These are phyloP conservation scores for Talaromyces sp. DNA, from an alignment of 2,329 filamentous ascomycete species.

Conservation along the genomic window DNA sequence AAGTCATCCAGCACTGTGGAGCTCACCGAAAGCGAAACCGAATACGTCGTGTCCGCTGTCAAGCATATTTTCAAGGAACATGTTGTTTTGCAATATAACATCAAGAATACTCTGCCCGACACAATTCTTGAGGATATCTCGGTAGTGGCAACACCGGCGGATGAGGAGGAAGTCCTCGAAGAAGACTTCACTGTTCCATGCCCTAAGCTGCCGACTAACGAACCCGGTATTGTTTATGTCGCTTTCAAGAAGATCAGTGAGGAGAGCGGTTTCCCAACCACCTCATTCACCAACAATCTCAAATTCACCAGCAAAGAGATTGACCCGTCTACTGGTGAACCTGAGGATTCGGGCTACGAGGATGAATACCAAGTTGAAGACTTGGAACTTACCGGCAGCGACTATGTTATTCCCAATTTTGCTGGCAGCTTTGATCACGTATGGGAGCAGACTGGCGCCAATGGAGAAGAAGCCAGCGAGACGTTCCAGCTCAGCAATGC, in stretches of 20 bases:
- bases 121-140: conserved; percentile 88
- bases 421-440: conserved; percentile 92
- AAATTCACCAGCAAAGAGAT: conserved; percentile 99
- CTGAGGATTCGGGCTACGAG: conserved; percentile 88
- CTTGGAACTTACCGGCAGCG: conserved; percentile 81
- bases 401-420: conserved; percentile 91
- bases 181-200: conserved; percentile 93
- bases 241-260: conserved; percentile 81
- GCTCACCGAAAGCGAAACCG: conserved; percentile 93
- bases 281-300: conserved; percentile 83
- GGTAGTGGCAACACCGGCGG: conserved; percentile 70
- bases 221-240: conserved; percentile 90
- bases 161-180: conserved; percentile 69
- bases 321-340: conserved; percentile 86
- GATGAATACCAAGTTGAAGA: conserved; percentile 97
- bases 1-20: conserved; percentile 84
- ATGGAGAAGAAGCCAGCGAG: conserved; percentile 84
- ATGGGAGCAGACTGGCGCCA: conserved; percentile 88
- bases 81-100: conserved; percentile 89
- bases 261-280: conserved; percentile 68
- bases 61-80: conserved; percentile 99
- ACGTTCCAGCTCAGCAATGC: conserved; percentile 81
- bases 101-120: conserved; percentile 93
- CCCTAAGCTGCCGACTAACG: conserved; percentile 73
- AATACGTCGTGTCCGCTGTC: conserved; percentile 88